Conservation (phyloP, 2,329 filamentous ascomycete genomes). For the Ascochyta viciae-villosae region DNA sequence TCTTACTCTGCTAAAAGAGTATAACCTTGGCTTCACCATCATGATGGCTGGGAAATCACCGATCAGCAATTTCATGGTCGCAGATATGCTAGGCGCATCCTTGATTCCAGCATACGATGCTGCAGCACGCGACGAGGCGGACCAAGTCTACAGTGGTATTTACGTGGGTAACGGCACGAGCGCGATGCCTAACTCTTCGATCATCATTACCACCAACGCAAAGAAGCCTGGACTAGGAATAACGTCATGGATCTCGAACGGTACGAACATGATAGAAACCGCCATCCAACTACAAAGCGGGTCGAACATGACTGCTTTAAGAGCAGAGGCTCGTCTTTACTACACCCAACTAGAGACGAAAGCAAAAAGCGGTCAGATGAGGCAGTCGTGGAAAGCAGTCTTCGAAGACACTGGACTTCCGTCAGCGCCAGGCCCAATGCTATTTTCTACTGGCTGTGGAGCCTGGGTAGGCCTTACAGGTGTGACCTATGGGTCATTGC, state of each 20-base stretch:
- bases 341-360: conserved; percentile 29
- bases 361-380: conserved; percentile 17
- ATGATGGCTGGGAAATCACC: conserved; percentile 40
- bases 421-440: conserved; percentile 17
- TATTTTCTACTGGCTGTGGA: conserved; percentile 32
- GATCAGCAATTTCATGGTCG: conserved; percentile 11
- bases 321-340: conserved; percentile 28
- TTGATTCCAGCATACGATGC: conserved; percentile 34
- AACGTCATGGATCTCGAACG: conserved; percentile 41
- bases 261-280: conserved; percentile 38
- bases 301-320: neutral
- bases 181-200: conserved; percentile 28
- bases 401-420: conserved; percentile 32
- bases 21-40: conserved; percentile 53
- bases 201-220: conserved; percentile 36
- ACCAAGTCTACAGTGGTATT: conserved; percentile 33
- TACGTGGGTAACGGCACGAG: conserved; percentile 25
- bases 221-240: conserved; percentile 39
- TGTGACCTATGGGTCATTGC: conserved; percentile 31
- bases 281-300: conserved; percentile 24
- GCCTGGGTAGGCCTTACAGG: conserved; percentile 33
- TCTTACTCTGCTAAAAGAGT: conserved; percentile 54
- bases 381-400: conserved; percentile 30
- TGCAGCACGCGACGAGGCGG: conserved; percentile 39
- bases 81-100: conserved; percentile 20